These are phyloP conservation scores for Withania somnifera DNA, from an alignment of 305 asterid genomes.

Conservation along the genomic window DNA sequence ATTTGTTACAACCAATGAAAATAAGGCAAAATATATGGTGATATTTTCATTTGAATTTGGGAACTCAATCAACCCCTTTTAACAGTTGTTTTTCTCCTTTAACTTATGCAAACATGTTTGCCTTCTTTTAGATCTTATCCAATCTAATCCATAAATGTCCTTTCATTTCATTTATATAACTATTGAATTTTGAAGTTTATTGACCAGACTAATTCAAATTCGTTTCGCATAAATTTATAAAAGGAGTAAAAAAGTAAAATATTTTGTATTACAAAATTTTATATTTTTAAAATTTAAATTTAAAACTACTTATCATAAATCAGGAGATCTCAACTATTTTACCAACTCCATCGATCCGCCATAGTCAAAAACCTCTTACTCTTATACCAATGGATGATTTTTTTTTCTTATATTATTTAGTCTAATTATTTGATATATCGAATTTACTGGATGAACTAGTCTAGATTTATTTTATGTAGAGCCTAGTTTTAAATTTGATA, in stretches of 20 bases:
- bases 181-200: neutral
- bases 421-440: neutral
- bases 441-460: neutral
- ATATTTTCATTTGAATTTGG: neutral
- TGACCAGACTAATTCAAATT: neutral
- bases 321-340: neutral
- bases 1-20: neutral
- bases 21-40: neutral
- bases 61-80: neutral
- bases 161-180: neutral
- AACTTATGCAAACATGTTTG: neutral
- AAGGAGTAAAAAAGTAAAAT: no score
- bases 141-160: neutral
- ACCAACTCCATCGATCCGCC: rapidly evolving
- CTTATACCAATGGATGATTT: no score
- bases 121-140: neutral
- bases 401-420: neutral
- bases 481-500: no score
- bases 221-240: no score
- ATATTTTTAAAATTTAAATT: neutral
- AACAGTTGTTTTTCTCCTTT: neutral
- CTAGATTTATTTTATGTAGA: neutral
- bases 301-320: neutral
- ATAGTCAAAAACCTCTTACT: neutral
- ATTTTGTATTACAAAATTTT: neutral